Conservation (phyloP, 768 basidiomycete species). For the Lactifluus piperatus region DNA sequence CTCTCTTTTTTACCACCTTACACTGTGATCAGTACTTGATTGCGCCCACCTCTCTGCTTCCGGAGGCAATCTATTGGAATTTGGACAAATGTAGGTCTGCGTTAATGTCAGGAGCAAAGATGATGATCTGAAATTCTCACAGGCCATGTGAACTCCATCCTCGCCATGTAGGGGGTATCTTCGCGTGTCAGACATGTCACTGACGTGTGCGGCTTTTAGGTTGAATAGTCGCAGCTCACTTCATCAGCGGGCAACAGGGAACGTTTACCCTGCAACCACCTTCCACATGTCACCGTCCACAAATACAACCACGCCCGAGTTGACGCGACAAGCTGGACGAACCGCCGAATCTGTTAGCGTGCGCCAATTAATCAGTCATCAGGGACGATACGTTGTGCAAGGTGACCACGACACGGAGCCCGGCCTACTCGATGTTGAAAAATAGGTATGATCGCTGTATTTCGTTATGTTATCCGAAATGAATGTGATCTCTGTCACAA, state of each 20-base stretch:
- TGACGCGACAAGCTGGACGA: not conserved
- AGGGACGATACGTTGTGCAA: not conserved
- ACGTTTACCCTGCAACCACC: too few species aligned
- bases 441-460: too few species aligned
- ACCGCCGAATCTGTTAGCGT: not conserved
- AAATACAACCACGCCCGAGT: not conserved
- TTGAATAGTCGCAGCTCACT: constrained; percentile 3
- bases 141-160: constrained; percentile 45
- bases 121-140: not conserved
- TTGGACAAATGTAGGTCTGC: constrained; percentile 39
- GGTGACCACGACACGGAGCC: too few species aligned
- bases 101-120: not conserved
- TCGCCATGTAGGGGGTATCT: constrained; percentile 36
- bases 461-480: too few species aligned
- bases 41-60: constrained; percentile 40
- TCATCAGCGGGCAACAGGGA: not conserved
- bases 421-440: too few species aligned
- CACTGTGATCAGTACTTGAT: constrained; percentile 12
- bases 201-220: not conserved
- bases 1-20: too few species aligned
- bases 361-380: not conserved
- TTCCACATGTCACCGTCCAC: not conserved
- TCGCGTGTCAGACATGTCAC: not conserved
- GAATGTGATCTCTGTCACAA: too few species aligned
- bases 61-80: constrained; percentile 44